Percentiles rank a stretch among this genome's conserved stretches.
These are phyloP conservation scores for Aristolochia fimbriata DNA, from an alignment of 164 flowering plant genomes.

Conservation along the genomic window DNA sequence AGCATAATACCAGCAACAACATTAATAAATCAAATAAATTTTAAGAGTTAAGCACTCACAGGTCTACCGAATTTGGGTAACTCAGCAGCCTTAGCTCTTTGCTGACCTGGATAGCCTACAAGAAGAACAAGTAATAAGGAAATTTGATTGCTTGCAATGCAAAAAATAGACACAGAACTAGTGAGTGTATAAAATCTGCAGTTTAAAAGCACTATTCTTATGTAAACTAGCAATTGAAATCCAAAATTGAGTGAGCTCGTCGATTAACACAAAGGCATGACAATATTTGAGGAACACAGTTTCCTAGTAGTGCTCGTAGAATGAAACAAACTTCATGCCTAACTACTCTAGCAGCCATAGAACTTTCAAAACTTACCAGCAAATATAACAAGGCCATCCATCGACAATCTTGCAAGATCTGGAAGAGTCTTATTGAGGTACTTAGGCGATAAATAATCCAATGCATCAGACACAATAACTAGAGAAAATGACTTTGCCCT, in stretches of 20 bases:
- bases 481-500: conserved; percentile 69
- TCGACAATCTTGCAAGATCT: conserved; percentile 67
- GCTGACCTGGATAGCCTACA: conserved; percentile 73
- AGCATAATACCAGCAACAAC: neutral
- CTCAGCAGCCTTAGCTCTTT: conserved; percentile 63
- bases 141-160: too few relatives aligned
- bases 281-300: too few relatives aligned
- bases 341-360: too few relatives aligned
- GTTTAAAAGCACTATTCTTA: too few relatives aligned
- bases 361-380: conserved; percentile 37
- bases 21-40: neutral
- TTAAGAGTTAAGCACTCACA: conserved; percentile 32
- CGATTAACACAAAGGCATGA: too few relatives aligned
- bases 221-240: too few relatives aligned
- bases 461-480: conserved; percentile 78
- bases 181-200: too few relatives aligned
- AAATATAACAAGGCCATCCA: conserved; percentile 75
- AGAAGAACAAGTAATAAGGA: neutral
- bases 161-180: too few relatives aligned
- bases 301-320: too few relatives aligned
- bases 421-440: conserved; percentile 88
- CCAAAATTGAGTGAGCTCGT: too few relatives aligned
- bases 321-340: too few relatives aligned
- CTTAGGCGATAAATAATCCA: conserved; percentile 88
- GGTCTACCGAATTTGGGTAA: conserved; percentile 74